phyloP scores from a whole-genome alignment of 768 basidiomycete genomes.

The Hemileccinum impolitum region DNA sequence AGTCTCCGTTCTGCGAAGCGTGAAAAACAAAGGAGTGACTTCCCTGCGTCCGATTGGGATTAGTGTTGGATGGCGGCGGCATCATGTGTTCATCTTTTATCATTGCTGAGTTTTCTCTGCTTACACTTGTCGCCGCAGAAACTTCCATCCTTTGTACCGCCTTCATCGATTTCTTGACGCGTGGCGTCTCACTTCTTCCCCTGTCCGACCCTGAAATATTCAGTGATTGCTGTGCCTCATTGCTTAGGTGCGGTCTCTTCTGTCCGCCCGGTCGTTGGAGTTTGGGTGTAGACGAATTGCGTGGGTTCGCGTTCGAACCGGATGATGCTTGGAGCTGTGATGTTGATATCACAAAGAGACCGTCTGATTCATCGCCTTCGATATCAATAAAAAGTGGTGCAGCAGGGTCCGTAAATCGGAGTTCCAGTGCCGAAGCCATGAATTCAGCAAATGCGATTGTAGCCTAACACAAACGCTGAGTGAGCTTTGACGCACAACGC shows the following conservation, averaged over 20 bases:
- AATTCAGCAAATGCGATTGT: constrained; percentile 78
- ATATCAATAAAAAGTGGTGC: constrained; percentile 76
- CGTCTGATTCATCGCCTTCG: constrained; percentile 61
- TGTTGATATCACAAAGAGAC: constrained; percentile 77
- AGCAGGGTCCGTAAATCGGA: constrained; percentile 73
- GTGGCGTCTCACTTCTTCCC: constrained; percentile 35
- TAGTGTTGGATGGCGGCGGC: constrained; percentile 33
- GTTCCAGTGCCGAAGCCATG: constrained; percentile 57
- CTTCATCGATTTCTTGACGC: constrained; percentile 37
- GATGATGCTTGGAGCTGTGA: constrained; percentile 46
- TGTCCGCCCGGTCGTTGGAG: constrained; percentile 11
- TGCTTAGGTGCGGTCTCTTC: constrained; percentile 22
- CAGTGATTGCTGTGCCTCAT: constrained; percentile 29
- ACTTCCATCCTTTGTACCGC: constrained; percentile 33
- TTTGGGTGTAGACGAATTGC: constrained; percentile 17
- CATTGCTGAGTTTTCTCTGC: constrained; percentile 13
- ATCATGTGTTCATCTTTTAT: constrained; percentile 32
- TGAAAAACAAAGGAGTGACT: constrained; percentile 11
- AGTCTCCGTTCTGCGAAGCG: constrained; percentile 15
- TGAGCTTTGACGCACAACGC: background rate
- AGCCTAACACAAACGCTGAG: constrained; percentile 46
- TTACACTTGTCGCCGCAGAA: constrained; percentile 5
- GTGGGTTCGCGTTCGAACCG: constrained; percentile 12
- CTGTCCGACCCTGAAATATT: constrained; percentile 16
- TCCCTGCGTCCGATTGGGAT: constrained; percentile 11